Conservation (phyloP, 2,329 filamentous ascomycete genomes). For the Diaporthe australafricana region DNA sequence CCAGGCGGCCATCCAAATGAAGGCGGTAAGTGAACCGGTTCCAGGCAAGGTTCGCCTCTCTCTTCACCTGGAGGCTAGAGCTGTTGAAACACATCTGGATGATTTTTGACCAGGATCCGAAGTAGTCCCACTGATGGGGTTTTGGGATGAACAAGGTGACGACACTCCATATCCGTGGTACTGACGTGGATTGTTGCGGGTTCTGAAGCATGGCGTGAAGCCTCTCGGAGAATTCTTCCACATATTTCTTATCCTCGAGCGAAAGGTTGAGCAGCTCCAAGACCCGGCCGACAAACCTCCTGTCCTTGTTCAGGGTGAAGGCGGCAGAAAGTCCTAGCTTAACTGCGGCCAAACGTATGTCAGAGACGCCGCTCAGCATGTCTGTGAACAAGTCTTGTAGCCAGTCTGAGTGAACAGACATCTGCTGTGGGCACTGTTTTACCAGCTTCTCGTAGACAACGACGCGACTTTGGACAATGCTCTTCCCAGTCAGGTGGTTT, state of each 20-base stretch:
- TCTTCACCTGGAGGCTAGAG: conserved; percentile 75
- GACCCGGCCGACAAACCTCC: conserved; percentile 74
- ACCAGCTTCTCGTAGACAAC: conserved; percentile 83
- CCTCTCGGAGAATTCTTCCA: conserved; percentile 74
- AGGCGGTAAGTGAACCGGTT: conserved; percentile 83
- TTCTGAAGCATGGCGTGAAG: conserved; percentile 77
- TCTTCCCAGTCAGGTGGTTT: conserved; percentile 80
- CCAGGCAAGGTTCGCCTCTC: conserved; percentile 87
- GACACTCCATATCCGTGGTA: conserved; percentile 91
- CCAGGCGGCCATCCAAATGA: conserved; percentile 66
- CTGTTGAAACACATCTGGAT: conserved; percentile 89
- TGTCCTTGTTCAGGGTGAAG: conserved; percentile 76
- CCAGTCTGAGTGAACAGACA: conserved; percentile 82
- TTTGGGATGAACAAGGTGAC: conserved; percentile 81
- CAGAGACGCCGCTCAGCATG: conserved; percentile 81
- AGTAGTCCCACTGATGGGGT: conserved; percentile 78
- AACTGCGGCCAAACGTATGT: conserved; percentile 81
- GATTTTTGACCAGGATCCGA: conserved; percentile 80
- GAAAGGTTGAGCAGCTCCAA: conserved; percentile 70
- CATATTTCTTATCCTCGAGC: conserved; percentile 72
- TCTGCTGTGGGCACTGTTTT: conserved; percentile 75
- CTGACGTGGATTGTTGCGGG: conserved; percentile 70
- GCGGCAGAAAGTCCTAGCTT: conserved; percentile 78
- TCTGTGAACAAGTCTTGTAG: conserved; percentile 84
- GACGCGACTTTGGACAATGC: conserved; percentile 81